phyloP scores from a whole-genome alignment of 805 yeast genomes.

The Kazachstania africana region DNA sequence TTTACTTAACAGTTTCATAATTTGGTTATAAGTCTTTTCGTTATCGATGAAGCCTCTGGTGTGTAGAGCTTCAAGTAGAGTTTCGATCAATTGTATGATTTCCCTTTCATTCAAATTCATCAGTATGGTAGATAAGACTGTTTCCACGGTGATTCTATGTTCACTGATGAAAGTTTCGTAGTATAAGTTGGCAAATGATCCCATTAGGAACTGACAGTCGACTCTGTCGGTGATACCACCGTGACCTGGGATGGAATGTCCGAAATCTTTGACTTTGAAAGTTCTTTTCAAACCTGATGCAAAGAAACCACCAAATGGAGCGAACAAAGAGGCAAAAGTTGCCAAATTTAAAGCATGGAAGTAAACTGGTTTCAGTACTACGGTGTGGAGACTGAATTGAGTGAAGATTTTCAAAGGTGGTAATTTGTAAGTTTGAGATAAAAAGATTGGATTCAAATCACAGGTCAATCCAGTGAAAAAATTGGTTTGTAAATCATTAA shows the following conservation, averaged over 20 bases:
- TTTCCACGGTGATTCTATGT: constrained; percentile 59
- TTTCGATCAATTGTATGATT: constrained; percentile 47
- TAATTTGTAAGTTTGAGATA: constrained; percentile 64
- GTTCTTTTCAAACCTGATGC: constrained; percentile 97
- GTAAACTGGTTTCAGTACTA: constrained; percentile 75
- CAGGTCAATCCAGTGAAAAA: constrained; percentile 57
- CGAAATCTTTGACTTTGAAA: constrained; percentile 92
- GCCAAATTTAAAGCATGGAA: constrained; percentile 80
- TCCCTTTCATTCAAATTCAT: constrained; percentile 58
- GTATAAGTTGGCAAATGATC: constrained; percentile 84
- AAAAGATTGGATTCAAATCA: constrained; percentile 80
- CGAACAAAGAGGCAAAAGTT: constrained; percentile 90
- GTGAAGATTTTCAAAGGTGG: constrained; percentile 60
- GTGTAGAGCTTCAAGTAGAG: constrained; percentile 31
- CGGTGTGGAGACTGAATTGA: constrained; percentile 32
- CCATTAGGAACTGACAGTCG: constrained; percentile 97
- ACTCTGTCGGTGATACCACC: constrained; percentile 97
- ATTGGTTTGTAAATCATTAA: constrained; percentile 48
- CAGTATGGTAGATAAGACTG: constrained; percentile 63
- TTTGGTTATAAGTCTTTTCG: constrained; percentile 17
- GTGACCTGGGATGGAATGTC: constrained; percentile 97
- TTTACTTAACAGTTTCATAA: too few species aligned
- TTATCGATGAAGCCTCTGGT: constrained; percentile 32
- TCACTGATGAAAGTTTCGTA: constrained; percentile 83
- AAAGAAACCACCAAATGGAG: constrained; percentile 97